Evolutionary conservation across 352 stramenopile species (phyloP).

Genomic region (Peronospora destructor): DNA sequence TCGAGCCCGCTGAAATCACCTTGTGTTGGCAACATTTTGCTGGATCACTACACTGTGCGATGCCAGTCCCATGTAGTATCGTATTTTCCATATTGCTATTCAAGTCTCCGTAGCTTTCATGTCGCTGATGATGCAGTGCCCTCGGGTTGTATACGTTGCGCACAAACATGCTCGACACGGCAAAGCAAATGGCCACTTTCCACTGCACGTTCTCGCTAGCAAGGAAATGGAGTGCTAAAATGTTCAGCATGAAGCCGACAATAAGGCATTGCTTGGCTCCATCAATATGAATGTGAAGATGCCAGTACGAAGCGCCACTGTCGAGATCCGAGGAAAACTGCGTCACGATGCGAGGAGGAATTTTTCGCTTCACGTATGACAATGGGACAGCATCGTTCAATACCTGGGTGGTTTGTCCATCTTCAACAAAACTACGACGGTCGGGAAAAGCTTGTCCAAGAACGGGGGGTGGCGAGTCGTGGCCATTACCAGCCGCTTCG

Average conservation of each 20-base stretch:
- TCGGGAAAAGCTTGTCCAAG: constrained; percentile 3
- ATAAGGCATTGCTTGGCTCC: constrained; percentile 70
- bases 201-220: constrained; percentile 61
- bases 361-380: constrained; percentile 15
- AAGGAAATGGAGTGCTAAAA: constrained; percentile 56
- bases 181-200: constrained; percentile 53
- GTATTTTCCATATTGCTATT: constrained; percentile 13
- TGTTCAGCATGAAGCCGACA: constrained; percentile 71
- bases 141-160: constrained; percentile 51
- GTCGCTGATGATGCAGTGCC: constrained; percentile 9
- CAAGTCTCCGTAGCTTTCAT: constrained; percentile 6
- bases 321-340: constrained; percentile 25
- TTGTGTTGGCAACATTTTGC: constrained; percentile 54
- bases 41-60: constrained; percentile 34
- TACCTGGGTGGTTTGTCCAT: background rate
- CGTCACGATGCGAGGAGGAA: constrained; percentile 35
- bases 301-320: constrained; percentile 33
- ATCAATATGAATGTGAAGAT: constrained; percentile 49
- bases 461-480: constrained; percentile 9
- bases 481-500: constrained; percentile 3
- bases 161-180: constrained; percentile 40
- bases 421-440: background rate
- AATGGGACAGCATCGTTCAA: background rate
- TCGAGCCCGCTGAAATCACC: constrained; percentile 1
- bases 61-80: constrained; percentile 27